Evolutionary conservation across 495 filamentous ascomycete species (phyloP).

Genomic region (Cryomyces minteri): DNA sequence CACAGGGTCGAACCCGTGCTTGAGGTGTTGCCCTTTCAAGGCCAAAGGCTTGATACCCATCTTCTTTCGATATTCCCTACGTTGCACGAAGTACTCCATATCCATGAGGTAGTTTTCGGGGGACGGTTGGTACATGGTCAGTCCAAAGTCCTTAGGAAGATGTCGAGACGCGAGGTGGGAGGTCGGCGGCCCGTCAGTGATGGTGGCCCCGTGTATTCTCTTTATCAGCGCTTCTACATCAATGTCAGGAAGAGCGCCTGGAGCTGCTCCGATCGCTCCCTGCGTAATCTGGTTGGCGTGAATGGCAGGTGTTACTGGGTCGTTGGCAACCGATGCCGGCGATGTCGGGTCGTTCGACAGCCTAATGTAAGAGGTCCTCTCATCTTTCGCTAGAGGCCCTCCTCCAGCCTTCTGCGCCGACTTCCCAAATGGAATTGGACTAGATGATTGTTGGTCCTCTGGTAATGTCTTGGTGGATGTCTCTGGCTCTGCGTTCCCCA

Average conservation of each 20-base stretch:
- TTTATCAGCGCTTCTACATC: slow-evolving; percentile 1
- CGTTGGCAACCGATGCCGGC: too few relatives aligned
- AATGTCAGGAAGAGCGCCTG: background rate
- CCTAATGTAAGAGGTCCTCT: too few relatives aligned
- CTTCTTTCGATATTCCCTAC: slow-evolving; percentile 3
- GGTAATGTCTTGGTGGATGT: too few relatives aligned
- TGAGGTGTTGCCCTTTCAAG: slow-evolving; percentile 8
- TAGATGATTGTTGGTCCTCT: too few relatives aligned
- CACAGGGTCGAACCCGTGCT: slow-evolving; percentile 13
- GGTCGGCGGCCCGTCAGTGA: background rate
- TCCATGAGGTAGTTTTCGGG: background rate
- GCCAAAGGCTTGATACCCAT: slow-evolving; percentile 2
- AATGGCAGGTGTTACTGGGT: too few relatives aligned
- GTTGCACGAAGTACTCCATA: background rate
- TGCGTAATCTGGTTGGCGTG: background rate
- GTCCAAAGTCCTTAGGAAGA: slow-evolving; percentile 7
- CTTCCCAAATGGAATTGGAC: too few relatives aligned
- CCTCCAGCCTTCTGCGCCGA: too few relatives aligned
- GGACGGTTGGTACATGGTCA: slow-evolving; percentile 13
- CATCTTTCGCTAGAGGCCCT: too few relatives aligned
- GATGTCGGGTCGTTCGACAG: too few relatives aligned
- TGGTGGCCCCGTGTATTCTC: background rate
- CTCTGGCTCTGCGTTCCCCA: too few relatives aligned
- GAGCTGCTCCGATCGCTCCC: background rate
- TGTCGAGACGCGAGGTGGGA: background rate